phyloP scores from a whole-genome alignment of 352 stramenopile genomes.

The Globisporangium parvum region DNA sequence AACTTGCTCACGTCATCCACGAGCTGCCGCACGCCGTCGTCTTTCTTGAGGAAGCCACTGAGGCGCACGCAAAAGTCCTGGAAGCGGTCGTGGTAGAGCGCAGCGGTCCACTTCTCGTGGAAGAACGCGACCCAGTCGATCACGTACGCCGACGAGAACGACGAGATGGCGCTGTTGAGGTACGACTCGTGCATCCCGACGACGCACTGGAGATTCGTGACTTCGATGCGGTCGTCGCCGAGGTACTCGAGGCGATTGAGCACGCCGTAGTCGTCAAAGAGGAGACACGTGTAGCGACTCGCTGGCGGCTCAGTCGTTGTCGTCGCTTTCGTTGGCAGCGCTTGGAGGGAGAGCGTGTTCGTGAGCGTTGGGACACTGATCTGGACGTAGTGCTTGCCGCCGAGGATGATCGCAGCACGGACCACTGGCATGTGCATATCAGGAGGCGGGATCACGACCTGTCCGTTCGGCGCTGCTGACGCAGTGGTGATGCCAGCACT shows the following conservation, averaged over 20 bases:
- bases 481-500: neutral
- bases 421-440: slow-evolving; percentile 72
- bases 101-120: slow-evolving; percentile 60
- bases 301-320: slow-evolving; percentile 1
- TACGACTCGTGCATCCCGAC: slow-evolving; percentile 84
- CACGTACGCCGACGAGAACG: slow-evolving; percentile 63
- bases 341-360: slow-evolving; percentile 59
- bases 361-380: slow-evolving; percentile 67
- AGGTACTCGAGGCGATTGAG: slow-evolving; percentile 70
- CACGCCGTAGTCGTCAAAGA: slow-evolving; percentile 76
- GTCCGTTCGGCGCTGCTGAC: slow-evolving; percentile 1
- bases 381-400: slow-evolving; percentile 60
- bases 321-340: slow-evolving; percentile 40
- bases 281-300: slow-evolving; percentile 53
- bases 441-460: slow-evolving; percentile 43
- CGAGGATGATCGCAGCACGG: slow-evolving; percentile 28
- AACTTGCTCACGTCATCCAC: slow-evolving; percentile 58
- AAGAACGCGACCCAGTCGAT: slow-evolving; percentile 86
- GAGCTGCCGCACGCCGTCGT: slow-evolving; percentile 59
- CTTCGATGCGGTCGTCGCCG: slow-evolving; percentile 42
- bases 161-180: slow-evolving; percentile 75
- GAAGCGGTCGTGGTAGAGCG: slow-evolving; percentile 78
- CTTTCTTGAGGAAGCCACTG: slow-evolving; percentile 50
- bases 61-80: slow-evolving; percentile 61
- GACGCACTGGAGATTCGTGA: slow-evolving; percentile 63